Conservation (phyloP, 805 yeast species). For the Babjeviella inositovora region DNA sequence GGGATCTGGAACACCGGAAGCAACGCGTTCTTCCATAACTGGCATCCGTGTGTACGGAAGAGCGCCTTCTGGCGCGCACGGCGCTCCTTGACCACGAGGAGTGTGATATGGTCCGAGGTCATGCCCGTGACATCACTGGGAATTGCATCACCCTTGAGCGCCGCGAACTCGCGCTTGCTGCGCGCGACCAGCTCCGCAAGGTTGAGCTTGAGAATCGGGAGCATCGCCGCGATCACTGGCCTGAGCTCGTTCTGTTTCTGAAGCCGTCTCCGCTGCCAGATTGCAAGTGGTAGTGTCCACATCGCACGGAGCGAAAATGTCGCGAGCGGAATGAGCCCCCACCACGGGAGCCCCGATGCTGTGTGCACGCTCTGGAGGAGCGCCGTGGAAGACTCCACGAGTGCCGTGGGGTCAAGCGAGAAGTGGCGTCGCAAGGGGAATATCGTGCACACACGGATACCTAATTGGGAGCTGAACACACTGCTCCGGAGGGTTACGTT, state of each 20-base stretch:
- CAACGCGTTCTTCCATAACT: constrained; percentile 64
- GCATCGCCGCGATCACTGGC: constrained; percentile 59
- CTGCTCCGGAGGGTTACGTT: too few relatives aligned
- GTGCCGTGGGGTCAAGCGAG: constrained; percentile 13
- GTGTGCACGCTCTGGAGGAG: constrained; percentile 32
- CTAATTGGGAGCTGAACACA: too few relatives aligned
- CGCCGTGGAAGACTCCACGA: constrained; percentile 14
- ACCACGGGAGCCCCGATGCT: constrained; percentile 65
- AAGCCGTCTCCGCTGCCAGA: constrained; percentile 51
- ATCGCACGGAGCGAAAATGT: constrained; percentile 50
- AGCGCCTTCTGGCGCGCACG: constrained; percentile 56
- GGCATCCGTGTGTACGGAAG: constrained; percentile 54
- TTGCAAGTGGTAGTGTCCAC: constrained; percentile 67
- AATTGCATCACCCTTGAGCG: constrained; percentile 3
- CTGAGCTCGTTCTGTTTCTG: constrained; percentile 57
- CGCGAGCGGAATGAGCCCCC: constrained; percentile 57
- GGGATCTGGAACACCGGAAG: constrained; percentile 80
- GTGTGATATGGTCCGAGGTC: constrained; percentile 63
- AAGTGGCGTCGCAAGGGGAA: too few relatives aligned
- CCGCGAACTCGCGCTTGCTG: constrained; percentile 7
- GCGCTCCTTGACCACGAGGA: constrained; percentile 64
- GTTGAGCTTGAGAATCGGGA: constrained; percentile 53
- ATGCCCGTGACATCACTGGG: constrained; percentile 15
- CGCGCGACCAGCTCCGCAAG: constrained; percentile 30
- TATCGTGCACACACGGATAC: too few relatives aligned